Evolutionary conservation across 441 rosid genomes (phyloP).

Genomic region (Corymbia citriodora): DNA sequence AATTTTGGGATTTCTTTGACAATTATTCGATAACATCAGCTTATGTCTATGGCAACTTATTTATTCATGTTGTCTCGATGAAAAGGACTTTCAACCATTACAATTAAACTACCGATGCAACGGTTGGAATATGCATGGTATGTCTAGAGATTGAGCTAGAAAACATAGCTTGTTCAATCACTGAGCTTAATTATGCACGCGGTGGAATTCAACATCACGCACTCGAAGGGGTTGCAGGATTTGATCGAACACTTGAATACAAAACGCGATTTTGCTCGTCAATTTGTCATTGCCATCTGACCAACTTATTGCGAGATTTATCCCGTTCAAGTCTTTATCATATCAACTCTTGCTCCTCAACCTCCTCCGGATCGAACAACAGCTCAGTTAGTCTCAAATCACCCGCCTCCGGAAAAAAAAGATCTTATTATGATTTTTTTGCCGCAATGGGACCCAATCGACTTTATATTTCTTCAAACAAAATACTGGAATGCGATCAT

Average conservation of each 20-base stretch:
- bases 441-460: neutral
- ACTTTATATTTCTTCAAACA: neutral
- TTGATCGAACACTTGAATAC: neutral
- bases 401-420: neutral
- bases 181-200: neutral
- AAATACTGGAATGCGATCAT: neutral
- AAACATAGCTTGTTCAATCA: neutral
- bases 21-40: neutral
- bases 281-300: neutral
- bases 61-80: neutral
- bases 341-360: neutral
- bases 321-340: neutral
- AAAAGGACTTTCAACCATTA: neutral
- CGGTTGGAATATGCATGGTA: neutral
- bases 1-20: fast-evolving
- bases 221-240: neutral
- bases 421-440: neutral
- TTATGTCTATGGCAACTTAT: neutral
- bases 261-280: neutral
- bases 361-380: neutral
- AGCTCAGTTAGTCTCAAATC: neutral
- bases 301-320: neutral
- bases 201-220: neutral
- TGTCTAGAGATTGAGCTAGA: neutral
- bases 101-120: neutral